A percentile compares a stretch with the other conserved stretches of the same genome.
These are phyloP conservation scores for Schizonepeta tenuifolia DNA, from an alignment of 257 asterid species.

Conservation along the genomic window DNA sequence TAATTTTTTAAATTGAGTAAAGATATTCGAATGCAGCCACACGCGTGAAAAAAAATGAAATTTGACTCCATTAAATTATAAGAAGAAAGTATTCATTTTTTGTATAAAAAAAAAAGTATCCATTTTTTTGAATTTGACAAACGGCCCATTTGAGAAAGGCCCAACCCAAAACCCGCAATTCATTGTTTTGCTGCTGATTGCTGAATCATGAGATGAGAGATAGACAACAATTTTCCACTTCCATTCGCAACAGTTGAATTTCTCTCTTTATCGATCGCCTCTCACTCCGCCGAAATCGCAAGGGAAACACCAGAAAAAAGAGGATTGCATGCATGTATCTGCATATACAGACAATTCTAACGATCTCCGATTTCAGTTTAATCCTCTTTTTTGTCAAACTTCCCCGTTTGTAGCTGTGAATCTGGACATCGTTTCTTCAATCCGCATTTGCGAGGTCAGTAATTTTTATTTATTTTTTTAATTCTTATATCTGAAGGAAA, in stretches of 20 bases:
- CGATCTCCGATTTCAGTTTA: slow-evolving; percentile 46
- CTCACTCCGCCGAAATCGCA: slow-evolving; percentile 42
- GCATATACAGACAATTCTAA: slow-evolving; percentile 10
- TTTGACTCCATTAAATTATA: too few relatives aligned
- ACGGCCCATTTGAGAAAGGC: background rate
- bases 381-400: slow-evolving; percentile 25
- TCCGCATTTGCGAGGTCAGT: slow-evolving; percentile 45
- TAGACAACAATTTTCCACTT: slow-evolving; percentile 19
- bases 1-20: too few relatives aligned
- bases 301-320: slow-evolving; percentile 22
- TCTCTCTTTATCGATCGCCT: slow-evolving; percentile 48
- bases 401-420: slow-evolving; percentile 35
- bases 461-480: background rate
- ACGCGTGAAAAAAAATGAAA: too few relatives aligned
- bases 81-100: too few relatives aligned
- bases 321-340: slow-evolving; percentile 33
- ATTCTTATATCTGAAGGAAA: slow-evolving; percentile 13
- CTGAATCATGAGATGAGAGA: slow-evolving; percentile 3
- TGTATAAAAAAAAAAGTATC: too few relatives aligned
- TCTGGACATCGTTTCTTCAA: slow-evolving; percentile 32
- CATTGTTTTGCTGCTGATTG: slow-evolving; percentile 22
- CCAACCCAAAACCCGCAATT: slow-evolving; percentile 21
- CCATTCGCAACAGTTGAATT: slow-evolving; percentile 26
- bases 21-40: too few relatives aligned
- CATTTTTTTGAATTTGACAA: background rate